These are phyloP conservation scores for Fusarium tjaetaba DNA, from an alignment of 2,329 filamentous ascomycete species.

Conservation along the genomic window DNA sequence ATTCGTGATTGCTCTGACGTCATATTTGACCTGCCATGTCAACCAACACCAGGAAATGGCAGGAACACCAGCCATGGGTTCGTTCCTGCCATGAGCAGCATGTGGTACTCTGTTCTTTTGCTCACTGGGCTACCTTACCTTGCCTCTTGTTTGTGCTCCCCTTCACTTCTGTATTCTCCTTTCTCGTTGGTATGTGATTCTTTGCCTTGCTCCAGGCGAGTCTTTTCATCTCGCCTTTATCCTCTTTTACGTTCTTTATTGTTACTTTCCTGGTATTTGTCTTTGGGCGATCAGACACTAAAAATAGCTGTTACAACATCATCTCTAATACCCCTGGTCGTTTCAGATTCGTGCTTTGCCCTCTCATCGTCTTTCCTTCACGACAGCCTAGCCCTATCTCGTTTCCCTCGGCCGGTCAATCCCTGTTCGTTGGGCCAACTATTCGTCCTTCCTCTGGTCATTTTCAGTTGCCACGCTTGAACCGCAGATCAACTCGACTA, in stretches of 20 bases:
- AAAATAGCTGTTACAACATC: constrained; percentile 24
- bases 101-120: background rate
- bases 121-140: background rate
- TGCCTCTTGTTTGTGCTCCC: background rate
- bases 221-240: constrained; percentile 2
- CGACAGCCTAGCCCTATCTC: constrained; percentile 26
- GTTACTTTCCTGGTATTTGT: constrained; percentile 11
- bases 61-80: constrained; percentile 4
- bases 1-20: constrained; percentile 10
- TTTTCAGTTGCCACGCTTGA: constrained; percentile 7
- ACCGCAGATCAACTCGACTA: constrained; percentile 30
- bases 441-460: constrained; percentile 13
- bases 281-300: constrained; percentile 11
- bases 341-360: constrained; percentile 27
- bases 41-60: constrained; percentile 1
- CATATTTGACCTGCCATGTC: constrained; percentile 1
- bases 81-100: background rate
- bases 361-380: constrained; percentile 13
- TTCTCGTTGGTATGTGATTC: background rate
- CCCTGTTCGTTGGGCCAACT: constrained; percentile 16
- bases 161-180: background rate
- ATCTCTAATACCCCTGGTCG: constrained; percentile 17
- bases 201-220: constrained; percentile 3
- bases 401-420: constrained; percentile 17
- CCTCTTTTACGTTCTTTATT: background rate